Evolutionary conservation across 805 yeast genomes (phyloP), one percentile per base, ranked within the genome.

Genomic region (Ogataea salicorniae): DNA sequence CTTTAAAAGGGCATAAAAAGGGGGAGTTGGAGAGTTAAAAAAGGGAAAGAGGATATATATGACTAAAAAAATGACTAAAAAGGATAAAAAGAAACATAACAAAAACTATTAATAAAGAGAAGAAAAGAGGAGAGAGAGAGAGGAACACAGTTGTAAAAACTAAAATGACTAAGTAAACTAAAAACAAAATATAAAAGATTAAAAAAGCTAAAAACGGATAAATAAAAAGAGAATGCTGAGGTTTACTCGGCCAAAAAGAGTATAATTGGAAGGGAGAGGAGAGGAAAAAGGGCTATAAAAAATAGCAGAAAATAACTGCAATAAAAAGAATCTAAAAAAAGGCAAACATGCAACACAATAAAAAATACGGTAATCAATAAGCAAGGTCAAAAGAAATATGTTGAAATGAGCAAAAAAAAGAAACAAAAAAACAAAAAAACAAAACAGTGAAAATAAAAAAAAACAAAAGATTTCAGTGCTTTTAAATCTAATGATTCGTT

Each of bases 51-150:
- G 22, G 20, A 34, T 34, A 34, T 34, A 34, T 15, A 34, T 45
- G 37, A 43, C 40, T 41, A 41, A 41, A 35, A 46, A 43, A 41
- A 51, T 43, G 54, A 45, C 39, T 47, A 44, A 37, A 34, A 42
- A n/a, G 40, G 34, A 22, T 37, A 41, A 39, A 39, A 43, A 20
- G 20, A 41, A 42, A 11, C 22, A 33, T 22, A 44, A 33, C 22
- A 26, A 18, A 37, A 35, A 15, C 7, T 34, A 34, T 18, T 7
- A 39, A 34, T 20, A 34, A 41, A 34, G n/a, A 35, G 37, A 44
- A 41, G 35, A 41, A 41, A 22, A 29, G 39, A 18, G 48, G 34
- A 29, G 39, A 18, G 48, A 26, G 18, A 20, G 39, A 9, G 17
- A 18, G 22, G 33, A 9, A 9, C 29, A 35, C 7, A 22, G 26